Evolutionary conservation across 352 stramenopile genomes (phyloP), one percentile per base, ranked within the genome.

Genomic region (Phytophthora ramorum): DNA sequence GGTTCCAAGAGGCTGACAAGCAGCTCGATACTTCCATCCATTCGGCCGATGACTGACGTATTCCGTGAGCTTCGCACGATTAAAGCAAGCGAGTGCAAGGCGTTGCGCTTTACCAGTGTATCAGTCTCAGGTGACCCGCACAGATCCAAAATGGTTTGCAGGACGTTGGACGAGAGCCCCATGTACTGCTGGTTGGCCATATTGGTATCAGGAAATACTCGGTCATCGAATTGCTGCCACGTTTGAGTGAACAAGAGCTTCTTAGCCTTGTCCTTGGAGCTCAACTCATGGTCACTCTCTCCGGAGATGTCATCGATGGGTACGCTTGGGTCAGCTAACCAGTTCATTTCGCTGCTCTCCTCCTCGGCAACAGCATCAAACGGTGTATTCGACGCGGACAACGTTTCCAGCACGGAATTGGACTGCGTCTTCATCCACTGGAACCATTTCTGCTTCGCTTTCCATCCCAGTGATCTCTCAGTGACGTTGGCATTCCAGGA

Each of bases 401-500:
- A 65, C 2, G 55, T 57, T 1, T 68, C 44, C 16, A 87, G 16
- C 8, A 90, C 69, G 0, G 41, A 43, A 3, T 69, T 65, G 0
- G 86, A 87, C 9, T 83, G 67, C 0, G 9, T 53, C 9, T 70
- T 62, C 46, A 89, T 66, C 77, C 82, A 93, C 28, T 69, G 38
- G 28, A 89, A 79, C 86, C 86, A 94, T 20, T 71, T 72, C 16
- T 65, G 66, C 55, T 92, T 94, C 10, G 86, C 86, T 28, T 80
- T 73, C 84, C 84, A 93, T 0, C 86, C 86, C 2, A 94, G 35
- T 0, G 75, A 70, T 5, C 86, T 71, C 1, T 69, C 65, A 0
- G 86, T 90, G 3, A 68, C 67, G 48, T 92, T 90, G 14, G 79
- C 63, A 68, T 94, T 92, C 86, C 86, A 94, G 12, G 71, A 72